Evolutionary conservation across 495 filamentous ascomycete genomes (phyloP).

Genomic region (Ascobolus immersus): DNA sequence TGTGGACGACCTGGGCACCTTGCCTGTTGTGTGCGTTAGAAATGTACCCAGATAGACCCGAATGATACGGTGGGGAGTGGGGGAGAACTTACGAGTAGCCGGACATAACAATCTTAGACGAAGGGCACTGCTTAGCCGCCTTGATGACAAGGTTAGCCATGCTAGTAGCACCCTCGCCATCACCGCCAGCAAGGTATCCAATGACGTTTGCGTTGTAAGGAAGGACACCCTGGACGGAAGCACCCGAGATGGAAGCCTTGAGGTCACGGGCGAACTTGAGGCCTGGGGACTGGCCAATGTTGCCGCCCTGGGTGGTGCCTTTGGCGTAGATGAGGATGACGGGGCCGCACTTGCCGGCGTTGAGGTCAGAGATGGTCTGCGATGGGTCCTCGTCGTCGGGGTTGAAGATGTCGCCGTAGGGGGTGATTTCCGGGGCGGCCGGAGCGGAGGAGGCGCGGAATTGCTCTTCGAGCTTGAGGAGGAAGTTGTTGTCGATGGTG

Average conservation of each 20-base stretch:
- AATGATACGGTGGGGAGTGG: too few relatives aligned
- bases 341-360: conserved; percentile 4
- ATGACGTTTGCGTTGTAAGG: conserved; percentile 2
- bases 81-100: conserved; percentile 4
- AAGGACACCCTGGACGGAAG: conserved; percentile 7
- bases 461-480: too few relatives aligned
- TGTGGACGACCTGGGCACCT: conserved; percentile 6
- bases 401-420: too few relatives aligned
- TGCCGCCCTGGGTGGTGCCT: conserved; percentile 17
- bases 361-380: too few relatives aligned
- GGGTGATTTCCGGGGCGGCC: too few relatives aligned
- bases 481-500: too few relatives aligned
- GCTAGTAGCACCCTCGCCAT: neutral
- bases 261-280: conserved; percentile 14
- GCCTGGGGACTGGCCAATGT: conserved; percentile 17
- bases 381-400: too few relatives aligned
- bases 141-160: conserved; percentile 4
- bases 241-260: neutral
- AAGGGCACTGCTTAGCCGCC: conserved; percentile 4
- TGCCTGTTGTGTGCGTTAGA: conserved; percentile 1
- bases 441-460: too few relatives aligned
- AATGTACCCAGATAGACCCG: neutral
- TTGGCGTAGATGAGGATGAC: conserved; percentile 19
- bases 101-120: conserved; percentile 1
- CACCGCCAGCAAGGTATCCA: conserved; percentile 4